Evolutionary conservation across 192 early-diverging fungal species (phyloP).

Genomic region (Podila epicladia): DNA sequence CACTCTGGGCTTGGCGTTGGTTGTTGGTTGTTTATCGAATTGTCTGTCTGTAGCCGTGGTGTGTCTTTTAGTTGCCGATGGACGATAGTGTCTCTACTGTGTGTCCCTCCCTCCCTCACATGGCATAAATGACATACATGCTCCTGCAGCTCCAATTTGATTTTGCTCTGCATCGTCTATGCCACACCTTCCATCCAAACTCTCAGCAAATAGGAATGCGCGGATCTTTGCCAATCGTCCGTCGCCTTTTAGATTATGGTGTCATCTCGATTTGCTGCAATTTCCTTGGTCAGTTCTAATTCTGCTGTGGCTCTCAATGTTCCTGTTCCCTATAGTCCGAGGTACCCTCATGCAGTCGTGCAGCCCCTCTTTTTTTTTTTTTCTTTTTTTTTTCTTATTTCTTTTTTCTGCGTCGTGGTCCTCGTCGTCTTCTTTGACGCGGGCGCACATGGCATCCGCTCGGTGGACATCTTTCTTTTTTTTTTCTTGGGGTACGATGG

Average conservation of each 20-base stretch:
- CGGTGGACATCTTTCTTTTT: too few relatives aligned
- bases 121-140: not conserved
- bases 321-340: not conserved
- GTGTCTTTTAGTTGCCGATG: too few relatives aligned
- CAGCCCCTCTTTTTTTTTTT: not conserved
- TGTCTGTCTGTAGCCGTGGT: too few relatives aligned
- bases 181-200: not conserved
- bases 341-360: not conserved
- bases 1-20: too few relatives aligned
- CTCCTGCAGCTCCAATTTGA: not conserved
- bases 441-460: too few relatives aligned
- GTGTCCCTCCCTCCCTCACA: not conserved
- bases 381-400: not conserved
- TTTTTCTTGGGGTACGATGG: not conserved
- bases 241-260: slow-evolving; percentile 2
- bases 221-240: slow-evolving; percentile 2
- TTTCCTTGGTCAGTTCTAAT: not conserved
- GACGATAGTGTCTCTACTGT: too few relatives aligned
- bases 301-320: slow-evolving; percentile 1
- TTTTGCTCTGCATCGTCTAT: not conserved
- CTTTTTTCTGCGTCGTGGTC: not conserved
- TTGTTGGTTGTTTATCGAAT: too few relatives aligned
- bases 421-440: not conserved
- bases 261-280: not conserved
- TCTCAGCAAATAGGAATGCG: slow-evolving; percentile 1